Percentiles rank a stretch among this genome's conserved stretches.
phyloP scores from a whole-genome alignment of 1,139 yeast genomes.

The Candida mesenterica region DNA sequence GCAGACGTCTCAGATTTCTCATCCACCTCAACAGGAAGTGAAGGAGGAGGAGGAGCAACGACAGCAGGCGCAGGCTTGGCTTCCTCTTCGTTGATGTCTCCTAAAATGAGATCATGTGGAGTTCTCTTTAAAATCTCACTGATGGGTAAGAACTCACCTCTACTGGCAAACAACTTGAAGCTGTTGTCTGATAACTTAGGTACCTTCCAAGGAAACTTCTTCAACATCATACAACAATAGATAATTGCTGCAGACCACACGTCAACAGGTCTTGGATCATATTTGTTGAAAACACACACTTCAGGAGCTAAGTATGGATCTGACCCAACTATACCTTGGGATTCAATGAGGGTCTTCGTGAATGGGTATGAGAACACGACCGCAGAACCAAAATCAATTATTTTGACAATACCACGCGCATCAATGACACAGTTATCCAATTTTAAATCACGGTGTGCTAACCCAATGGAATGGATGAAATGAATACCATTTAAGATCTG shows the following conservation, averaged over 20 bases:
- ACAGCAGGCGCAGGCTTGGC: conserved; percentile 6
- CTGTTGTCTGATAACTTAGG: conserved; percentile 86
- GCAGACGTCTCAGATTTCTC: conserved; percentile 16
- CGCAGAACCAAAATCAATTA: conserved; percentile 93
- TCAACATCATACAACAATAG: conserved; percentile 90
- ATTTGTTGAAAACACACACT: conserved; percentile 75
- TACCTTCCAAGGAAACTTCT: conserved; percentile 95
- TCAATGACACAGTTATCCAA: conserved; percentile 92
- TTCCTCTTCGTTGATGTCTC: conserved; percentile 32
- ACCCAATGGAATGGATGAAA: conserved; percentile 82
- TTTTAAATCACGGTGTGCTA: conserved; percentile 90
- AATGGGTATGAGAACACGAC: conserved; percentile 92
- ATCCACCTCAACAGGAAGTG: conserved; percentile 1
- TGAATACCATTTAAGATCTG: conserved; percentile 81
- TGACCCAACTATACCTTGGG: conserved; percentile 90
- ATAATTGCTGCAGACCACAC: conserved; percentile 94
- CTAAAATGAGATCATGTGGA: conserved; percentile 27
- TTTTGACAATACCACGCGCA: conserved; percentile 77
- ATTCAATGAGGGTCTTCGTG: conserved; percentile 72
- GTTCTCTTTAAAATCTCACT: conserved; percentile 42
- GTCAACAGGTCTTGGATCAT: conserved; percentile 92
- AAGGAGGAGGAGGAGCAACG: conserved; percentile 1
- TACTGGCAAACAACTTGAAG: conserved; percentile 61
- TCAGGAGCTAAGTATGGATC: conserved; percentile 96
- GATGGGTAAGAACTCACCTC: conserved; percentile 45